Conservation (phyloP, 768 basidiomycete species). For the Naganishia randhawae region DNA sequence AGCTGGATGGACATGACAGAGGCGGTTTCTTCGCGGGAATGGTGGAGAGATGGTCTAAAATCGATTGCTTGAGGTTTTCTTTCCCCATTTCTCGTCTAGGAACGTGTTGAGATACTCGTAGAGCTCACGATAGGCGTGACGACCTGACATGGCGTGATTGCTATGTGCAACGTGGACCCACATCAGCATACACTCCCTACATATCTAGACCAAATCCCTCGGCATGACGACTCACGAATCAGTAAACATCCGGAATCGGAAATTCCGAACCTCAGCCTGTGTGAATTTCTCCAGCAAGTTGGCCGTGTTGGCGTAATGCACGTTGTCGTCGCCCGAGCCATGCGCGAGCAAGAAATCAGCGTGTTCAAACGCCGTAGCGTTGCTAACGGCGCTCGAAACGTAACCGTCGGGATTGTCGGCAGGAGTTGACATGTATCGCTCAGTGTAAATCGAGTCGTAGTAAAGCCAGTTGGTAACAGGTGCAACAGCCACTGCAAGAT, state of each 20-base stretch:
- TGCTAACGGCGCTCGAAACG: slow-evolving; percentile 76
- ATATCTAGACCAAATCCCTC: neutral
- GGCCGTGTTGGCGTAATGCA: slow-evolving; percentile 88
- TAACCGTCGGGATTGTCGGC: slow-evolving; percentile 78
- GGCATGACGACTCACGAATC: slow-evolving; percentile 66
- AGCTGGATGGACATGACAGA: neutral
- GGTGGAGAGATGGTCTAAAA: slow-evolving; percentile 5
- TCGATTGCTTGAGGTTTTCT: slow-evolving; percentile 2
- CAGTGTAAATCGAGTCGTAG: slow-evolving; percentile 88
- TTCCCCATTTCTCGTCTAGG: slow-evolving; percentile 86
- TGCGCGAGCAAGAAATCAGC: slow-evolving; percentile 77
- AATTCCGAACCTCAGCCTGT: slow-evolving; percentile 63
- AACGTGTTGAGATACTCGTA: slow-evolving; percentile 81
- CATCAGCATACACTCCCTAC: slow-evolving; percentile 19
- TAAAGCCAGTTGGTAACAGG: slow-evolving; percentile 50
- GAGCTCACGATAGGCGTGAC: slow-evolving; percentile 78
- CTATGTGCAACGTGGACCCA: slow-evolving; percentile 53
- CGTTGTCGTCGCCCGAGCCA: slow-evolving; percentile 91
- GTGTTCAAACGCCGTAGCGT: slow-evolving; percentile 79
- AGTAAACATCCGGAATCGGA: slow-evolving; percentile 89
- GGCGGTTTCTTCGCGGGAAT: no score
- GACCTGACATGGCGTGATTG: slow-evolving; percentile 69
- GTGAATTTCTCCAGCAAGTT: slow-evolving; percentile 92
- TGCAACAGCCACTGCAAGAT: slow-evolving; percentile 43
- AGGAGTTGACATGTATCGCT: slow-evolving; percentile 91